Evolutionary conservation across 139 green algal species (phyloP).

Genomic region (Chlamydomonas sphaeroides): DNA sequence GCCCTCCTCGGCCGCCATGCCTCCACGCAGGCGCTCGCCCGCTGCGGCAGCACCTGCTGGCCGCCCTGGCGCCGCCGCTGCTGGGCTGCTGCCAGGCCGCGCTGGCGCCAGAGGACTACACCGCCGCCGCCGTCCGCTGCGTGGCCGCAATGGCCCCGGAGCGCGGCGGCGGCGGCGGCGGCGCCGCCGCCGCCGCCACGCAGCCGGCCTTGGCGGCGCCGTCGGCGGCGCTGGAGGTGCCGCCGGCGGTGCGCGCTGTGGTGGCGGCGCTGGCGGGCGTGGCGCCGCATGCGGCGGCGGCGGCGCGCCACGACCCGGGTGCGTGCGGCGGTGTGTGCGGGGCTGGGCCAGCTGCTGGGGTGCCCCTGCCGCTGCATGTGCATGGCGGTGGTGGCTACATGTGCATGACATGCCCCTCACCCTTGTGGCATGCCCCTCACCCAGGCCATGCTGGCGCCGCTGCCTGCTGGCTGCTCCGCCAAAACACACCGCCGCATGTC

Average conservation of each 20-base stretch:
- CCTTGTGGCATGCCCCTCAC: neutral
- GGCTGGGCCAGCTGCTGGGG: neutral
- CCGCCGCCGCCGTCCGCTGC: neutral
- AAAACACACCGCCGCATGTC: neutral
- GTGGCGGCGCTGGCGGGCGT: slow-evolving; percentile 3
- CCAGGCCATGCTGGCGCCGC: neutral
- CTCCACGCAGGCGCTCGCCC: no score
- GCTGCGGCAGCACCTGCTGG: slow-evolving; percentile 4
- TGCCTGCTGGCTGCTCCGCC: no score
- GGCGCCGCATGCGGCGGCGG: neutral
- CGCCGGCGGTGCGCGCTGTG: neutral
- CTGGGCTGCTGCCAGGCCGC: neutral
- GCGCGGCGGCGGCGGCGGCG: neutral
- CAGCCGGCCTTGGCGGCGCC: neutral
- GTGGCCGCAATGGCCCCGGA: no score
- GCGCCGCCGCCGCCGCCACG: neutral
- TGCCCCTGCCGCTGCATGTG: neutral
- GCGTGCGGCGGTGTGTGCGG: neutral
- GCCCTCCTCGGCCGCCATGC: no score
- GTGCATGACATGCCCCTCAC: neutral
- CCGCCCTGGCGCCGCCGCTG: slow-evolving; percentile 16
- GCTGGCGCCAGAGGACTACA: neutral
- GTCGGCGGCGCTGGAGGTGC: neutral
- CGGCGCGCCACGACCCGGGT: neutral
- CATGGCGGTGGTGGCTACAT: neutral